These are phyloP conservation scores for Aspergillus fumigatus DNA, from an alignment of 2,329 filamentous ascomycete species.

Conservation along the genomic window DNA sequence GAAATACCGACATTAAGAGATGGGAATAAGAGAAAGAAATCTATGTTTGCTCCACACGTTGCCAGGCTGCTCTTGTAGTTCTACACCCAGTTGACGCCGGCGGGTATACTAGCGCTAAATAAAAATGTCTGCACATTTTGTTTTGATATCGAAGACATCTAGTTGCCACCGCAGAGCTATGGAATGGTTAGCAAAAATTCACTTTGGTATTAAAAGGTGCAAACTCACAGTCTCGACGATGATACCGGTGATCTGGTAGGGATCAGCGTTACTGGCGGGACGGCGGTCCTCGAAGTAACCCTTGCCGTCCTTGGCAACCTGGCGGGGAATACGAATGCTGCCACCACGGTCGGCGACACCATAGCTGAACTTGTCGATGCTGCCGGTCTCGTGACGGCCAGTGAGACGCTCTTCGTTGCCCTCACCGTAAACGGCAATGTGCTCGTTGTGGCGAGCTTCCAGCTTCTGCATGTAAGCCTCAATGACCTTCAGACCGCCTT, in stretches of 20 bases:
- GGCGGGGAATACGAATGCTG: constrained; percentile 86
- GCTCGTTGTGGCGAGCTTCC: constrained; percentile 70
- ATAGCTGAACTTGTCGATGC: constrained; percentile 88
- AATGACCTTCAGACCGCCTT: constrained; percentile 94
- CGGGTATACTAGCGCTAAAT: constrained; percentile 40
- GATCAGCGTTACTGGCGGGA: constrained; percentile 80
- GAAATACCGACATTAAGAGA: constrained; percentile 10
- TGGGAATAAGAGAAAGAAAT: constrained; percentile 18
- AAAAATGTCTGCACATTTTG: constrained; percentile 24
- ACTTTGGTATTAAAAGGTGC: background rate
- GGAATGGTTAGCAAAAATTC: constrained; percentile 7
- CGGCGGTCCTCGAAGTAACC: constrained; percentile 90
- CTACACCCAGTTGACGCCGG: constrained; percentile 35
- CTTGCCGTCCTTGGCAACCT: constrained; percentile 79
- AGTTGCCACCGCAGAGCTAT: constrained; percentile 39
- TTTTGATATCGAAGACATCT: constrained; percentile 19
- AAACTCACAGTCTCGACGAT: constrained; percentile 64
- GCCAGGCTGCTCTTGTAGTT: constrained; percentile 34
- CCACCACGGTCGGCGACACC: constrained; percentile 95
- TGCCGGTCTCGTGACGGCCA: constrained; percentile 88
- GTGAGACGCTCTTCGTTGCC: constrained; percentile 94
- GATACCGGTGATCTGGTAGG: constrained; percentile 78
- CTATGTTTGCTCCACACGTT: constrained; percentile 28
- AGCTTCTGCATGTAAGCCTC: constrained; percentile 82
- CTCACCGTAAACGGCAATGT: constrained; percentile 91